Evolutionary conservation across 2,329 filamentous ascomycete species (phyloP).

Genomic region (Cordyceps javanica): DNA sequence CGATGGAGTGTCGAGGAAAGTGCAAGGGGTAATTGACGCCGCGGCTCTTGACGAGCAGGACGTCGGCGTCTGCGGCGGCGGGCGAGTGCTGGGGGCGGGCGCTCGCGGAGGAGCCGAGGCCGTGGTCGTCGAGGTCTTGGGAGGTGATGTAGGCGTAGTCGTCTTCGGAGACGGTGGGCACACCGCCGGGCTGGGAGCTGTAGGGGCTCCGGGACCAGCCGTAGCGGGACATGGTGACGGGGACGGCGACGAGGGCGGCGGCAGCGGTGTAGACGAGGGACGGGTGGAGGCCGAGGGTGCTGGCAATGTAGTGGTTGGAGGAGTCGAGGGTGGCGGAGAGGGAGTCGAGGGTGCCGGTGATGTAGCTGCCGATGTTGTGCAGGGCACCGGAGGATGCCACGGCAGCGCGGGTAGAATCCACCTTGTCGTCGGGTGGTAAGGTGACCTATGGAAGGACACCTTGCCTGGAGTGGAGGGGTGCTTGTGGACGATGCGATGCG

Average conservation of each 20-base stretch:
- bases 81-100: conserved; percentile 34
- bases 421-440: conserved; percentile 42
- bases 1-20: conserved; percentile 71
- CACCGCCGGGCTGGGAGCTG: conserved; percentile 38
- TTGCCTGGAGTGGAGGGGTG: conserved; percentile 4
- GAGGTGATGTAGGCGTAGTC: conserved; percentile 82
- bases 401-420: conserved; percentile 53
- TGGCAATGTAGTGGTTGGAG: conserved; percentile 46
- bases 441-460: conserved; percentile 16
- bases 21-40: conserved; percentile 60
- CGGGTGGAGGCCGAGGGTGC: conserved; percentile 44
- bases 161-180: conserved; percentile 62
- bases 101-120: conserved; percentile 22
- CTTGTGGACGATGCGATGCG: not conserved
- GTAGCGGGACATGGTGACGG: conserved; percentile 51
- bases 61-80: conserved; percentile 53
- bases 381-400: conserved; percentile 59
- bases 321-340: conserved; percentile 42
- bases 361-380: conserved; percentile 53
- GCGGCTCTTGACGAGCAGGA: conserved; percentile 64
- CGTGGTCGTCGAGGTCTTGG: conserved; percentile 55
- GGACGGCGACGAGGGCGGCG: conserved; percentile 38
- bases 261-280: conserved; percentile 44
- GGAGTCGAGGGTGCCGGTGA: conserved; percentile 46
- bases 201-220: conserved; percentile 51